These are phyloP conservation scores for Pyrenochaeta sp. DNA, from an alignment of 2,329 filamentous ascomycete genomes.

Conservation along the genomic window DNA sequence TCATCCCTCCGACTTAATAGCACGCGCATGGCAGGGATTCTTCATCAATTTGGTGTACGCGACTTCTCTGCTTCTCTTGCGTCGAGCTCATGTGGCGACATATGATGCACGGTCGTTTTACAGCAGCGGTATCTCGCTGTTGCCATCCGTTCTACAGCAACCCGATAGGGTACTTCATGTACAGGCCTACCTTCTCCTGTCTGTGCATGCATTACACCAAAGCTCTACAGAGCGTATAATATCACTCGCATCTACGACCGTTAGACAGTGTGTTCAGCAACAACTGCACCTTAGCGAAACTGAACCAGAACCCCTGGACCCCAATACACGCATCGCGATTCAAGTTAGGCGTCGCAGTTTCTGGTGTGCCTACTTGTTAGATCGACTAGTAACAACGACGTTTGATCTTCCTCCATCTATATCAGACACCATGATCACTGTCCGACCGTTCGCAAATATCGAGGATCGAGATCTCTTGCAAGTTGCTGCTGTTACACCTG, in stretches of 20 bases:
- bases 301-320: constrained; percentile 13
- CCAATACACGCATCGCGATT: constrained; percentile 8
- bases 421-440: constrained; percentile 25
- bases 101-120: constrained; percentile 21
- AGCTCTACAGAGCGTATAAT: constrained; percentile 32
- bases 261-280: constrained; percentile 27
- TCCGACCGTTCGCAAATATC: constrained; percentile 24
- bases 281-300: constrained; percentile 27
- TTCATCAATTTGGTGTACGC: constrained; percentile 29
- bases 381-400: constrained; percentile 24
- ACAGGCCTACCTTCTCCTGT: constrained; percentile 28
- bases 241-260: constrained; percentile 23
- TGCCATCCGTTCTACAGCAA: constrained; percentile 22
- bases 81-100: constrained; percentile 9
- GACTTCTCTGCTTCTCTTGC: constrained; percentile 22
- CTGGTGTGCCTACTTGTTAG: constrained; percentile 28
- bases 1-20: constrained; percentile 4
- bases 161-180: constrained; percentile 23
- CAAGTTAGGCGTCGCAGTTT: constrained; percentile 29
- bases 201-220: constrained; percentile 26
- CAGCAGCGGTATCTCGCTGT: constrained; percentile 17
- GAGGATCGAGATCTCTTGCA: constrained; percentile 21
- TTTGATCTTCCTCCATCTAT: constrained; percentile 29
- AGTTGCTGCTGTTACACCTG: constrained; percentile 13
- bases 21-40: constrained; percentile 26